phyloP scores from a whole-genome alignment of 1,139 yeast species.

The Yamadazyma aaseri region DNA sequence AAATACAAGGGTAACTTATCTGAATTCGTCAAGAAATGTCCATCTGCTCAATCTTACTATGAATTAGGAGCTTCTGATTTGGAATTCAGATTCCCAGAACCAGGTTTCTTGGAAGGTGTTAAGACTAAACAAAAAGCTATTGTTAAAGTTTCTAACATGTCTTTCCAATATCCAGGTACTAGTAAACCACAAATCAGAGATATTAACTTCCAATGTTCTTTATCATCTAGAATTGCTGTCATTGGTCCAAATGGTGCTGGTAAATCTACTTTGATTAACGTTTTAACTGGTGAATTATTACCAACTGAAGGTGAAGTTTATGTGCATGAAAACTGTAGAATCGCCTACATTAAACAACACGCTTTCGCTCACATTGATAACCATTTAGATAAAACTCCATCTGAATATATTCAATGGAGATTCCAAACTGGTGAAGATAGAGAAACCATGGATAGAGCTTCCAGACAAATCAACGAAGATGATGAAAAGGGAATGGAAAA shows the following conservation, averaged over 20 bases:
- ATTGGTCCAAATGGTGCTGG: slow-evolving; percentile 99
- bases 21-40: slow-evolving; percentile 97
- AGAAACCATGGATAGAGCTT: slow-evolving; percentile 99
- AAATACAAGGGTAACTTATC: slow-evolving; percentile 99
- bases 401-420: slow-evolving; percentile 99
- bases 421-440: slow-evolving; percentile 99
- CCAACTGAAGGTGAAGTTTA: slow-evolving; percentile 98
- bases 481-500: slow-evolving; percentile 99
- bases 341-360: slow-evolving; percentile 99
- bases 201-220: slow-evolving; percentile 96
- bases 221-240: slow-evolving; percentile 99
- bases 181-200: slow-evolving; percentile 87
- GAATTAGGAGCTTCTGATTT: slow-evolving; percentile 97
- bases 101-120: slow-evolving; percentile 99
- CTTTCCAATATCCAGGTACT: slow-evolving; percentile 99
- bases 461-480: slow-evolving; percentile 94
- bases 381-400: slow-evolving; percentile 98
- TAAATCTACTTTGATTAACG: slow-evolving; percentile 97
- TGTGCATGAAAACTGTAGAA: slow-evolving; percentile 99
- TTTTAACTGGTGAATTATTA: slow-evolving; percentile 97
- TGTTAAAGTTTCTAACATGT: slow-evolving; percentile 93
- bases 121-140: slow-evolving; percentile 99
- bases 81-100: slow-evolving; percentile 97
- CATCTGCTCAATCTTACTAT: slow-evolving; percentile 97
- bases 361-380: slow-evolving; percentile 99